Evolutionary conservation across 1,284 basidiomycete genomes (phyloP), one percentile per base, ranked within the genome.

Genomic region (Heterobasidion occidentale): DNA sequence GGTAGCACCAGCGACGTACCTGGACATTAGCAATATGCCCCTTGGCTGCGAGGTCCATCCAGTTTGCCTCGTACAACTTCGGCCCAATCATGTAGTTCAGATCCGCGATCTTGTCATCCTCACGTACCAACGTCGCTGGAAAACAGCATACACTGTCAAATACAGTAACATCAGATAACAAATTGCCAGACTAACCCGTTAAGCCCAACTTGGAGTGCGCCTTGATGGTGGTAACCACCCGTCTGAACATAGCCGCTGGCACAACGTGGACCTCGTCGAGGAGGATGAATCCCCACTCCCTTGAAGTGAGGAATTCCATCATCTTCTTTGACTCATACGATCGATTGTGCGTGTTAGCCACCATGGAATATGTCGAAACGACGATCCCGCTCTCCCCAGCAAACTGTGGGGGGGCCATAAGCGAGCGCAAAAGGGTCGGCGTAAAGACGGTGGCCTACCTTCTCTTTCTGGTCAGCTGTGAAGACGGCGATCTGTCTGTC

Each of bases 41-140:
- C 71, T 99, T 98, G 58, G 94, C 94, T 36, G 97, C 97, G 62
- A 99, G 84, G 71, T 99, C 97, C 96, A 99, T 99, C 97, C 97
- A 99, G 70, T 99, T 99, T 7, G 97, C 97, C 73, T 99, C 97
- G 70, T 99, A 99, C 48, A 99, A 79, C 74, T 99, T 99, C 4
- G 97, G 97, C 1, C 97, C 97, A 67, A 99, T 98, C 81, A 99
- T 91, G 69, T 98, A 99, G 69, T 98, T 98, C 58, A 99, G 77
- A 74, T 99, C 97, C 36, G 92, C 90, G 65, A 99, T 99, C 77
- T 98, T 98, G 71, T 99, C 97, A 68, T 99, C 97, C 72, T 99
- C 97, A 60, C 97, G 90, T 36, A 99, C 97, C 42, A 99, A 84
- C 3, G 97, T 99, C 1, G 96, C 94, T 90, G 67, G 50, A 51